phyloP scores from a whole-genome alignment of 306 rosid genomes.

The Albizia julibrissin region DNA sequence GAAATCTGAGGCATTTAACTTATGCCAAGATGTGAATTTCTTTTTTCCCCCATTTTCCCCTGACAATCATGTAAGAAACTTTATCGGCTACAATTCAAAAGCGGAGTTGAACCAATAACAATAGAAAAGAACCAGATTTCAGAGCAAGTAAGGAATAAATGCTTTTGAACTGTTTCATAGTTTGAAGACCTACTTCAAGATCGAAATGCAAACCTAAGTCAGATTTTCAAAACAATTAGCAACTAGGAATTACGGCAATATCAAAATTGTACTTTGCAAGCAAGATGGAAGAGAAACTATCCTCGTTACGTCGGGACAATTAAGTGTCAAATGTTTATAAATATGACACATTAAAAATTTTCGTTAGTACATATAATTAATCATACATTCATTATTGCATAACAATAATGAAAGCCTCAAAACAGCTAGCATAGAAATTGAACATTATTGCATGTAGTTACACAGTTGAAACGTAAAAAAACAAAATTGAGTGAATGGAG shows the following conservation, averaged over 20 bases:
- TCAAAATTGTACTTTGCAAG: neutral
- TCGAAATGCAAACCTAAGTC: neutral
- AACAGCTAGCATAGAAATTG: neutral
- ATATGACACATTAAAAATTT: neutral
- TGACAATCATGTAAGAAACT: neutral
- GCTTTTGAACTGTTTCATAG: neutral
- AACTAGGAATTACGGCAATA: neutral
- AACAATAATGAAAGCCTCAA: neutral
- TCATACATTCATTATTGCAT: neutral
- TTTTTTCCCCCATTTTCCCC: neutral
- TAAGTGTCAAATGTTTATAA: neutral
- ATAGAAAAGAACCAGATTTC: neutral
- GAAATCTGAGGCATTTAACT: neutral
- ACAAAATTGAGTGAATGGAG: neutral
- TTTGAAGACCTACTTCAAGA: neutral
- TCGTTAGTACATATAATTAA: neutral
- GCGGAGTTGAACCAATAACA: neutral
- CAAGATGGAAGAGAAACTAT: neutral
- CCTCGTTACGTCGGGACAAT: neutral
- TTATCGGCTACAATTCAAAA: neutral
- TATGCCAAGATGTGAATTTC: neutral
- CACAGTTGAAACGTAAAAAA: too few species aligned
- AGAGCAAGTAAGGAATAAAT: neutral
- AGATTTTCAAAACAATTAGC: neutral
- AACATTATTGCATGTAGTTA: neutral